Evolutionary conservation across 257 asterid genomes (phyloP), one percentile per base, ranked within the genome.

Genomic region (Solanum tarijense): DNA sequence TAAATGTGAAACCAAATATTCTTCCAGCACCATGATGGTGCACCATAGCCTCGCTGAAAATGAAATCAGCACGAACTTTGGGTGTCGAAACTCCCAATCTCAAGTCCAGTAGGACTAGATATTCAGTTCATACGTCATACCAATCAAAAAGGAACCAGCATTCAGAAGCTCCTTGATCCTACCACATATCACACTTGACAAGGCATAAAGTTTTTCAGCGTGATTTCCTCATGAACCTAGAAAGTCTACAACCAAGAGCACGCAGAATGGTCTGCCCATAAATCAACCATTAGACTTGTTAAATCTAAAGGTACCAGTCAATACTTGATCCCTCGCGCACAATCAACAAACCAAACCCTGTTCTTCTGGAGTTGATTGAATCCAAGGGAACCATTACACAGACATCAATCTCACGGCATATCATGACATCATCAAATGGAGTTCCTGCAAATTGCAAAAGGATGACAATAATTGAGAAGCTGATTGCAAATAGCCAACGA

Each of bases 391-490:
- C 62, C 62, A 25, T 25, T 21, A 25, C 36, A 23, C 58, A 0
- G 25, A 78, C 27, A 35, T 34, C 36, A 27, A 27, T 46, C 66
- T 81, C 84, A 27, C 14, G 12, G 85, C 65, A 25, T 25, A 78
- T 79, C 84, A 31, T 31, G 78, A 31, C 39, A 12, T 78, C 84
- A 25, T 25, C 84, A 71, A 86, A 69, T 38, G 69, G n/a, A 46
- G 2, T 12, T 34, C 88, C 88, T 86, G 88, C 88, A 86, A 74
- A 86, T 86, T 14, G 84, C 36, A 73, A 73, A 48, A 86, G 55
- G 39, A 86, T 48, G 18, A 72, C 52, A 11, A 86, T 32, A 76
- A 46, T 29, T 86, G 68, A 86, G 62, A 84, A 84, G 39, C 87
- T 23, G 38, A 60, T 38, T n/a, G 38, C 76, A 72, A 71, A 41